Evolutionary conservation across 805 yeast genomes (phyloP).

Genomic region (Hermanozyma aechmeae): DNA sequence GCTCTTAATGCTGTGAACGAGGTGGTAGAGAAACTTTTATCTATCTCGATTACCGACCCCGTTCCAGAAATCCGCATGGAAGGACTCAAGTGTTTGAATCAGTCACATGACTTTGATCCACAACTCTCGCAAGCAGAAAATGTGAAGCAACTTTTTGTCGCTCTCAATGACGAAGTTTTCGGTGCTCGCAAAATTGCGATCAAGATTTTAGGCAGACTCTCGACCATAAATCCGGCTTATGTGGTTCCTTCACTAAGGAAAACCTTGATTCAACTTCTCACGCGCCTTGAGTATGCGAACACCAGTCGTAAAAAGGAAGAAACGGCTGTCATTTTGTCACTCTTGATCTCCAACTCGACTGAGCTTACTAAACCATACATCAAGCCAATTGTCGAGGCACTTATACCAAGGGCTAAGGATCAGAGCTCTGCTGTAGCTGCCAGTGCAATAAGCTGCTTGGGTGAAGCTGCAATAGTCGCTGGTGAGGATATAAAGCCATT

Average conservation of each 20-base stretch:
- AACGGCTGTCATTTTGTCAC: conserved; percentile 64
- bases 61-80: conserved; percentile 77
- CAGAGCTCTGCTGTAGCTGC: conserved; percentile 75
- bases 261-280: conserved; percentile 73
- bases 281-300: conserved; percentile 77
- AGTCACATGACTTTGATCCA: conserved; percentile 70
- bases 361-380: conserved; percentile 86
- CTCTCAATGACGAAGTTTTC: conserved; percentile 85
- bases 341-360: conserved; percentile 68
- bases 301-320: conserved; percentile 74
- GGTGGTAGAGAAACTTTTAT: conserved; percentile 69
- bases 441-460: conserved; percentile 76
- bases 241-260: conserved; percentile 89
- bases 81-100: conserved; percentile 55
- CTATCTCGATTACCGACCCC: conserved; percentile 84
- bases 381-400: conserved; percentile 78
- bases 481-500: conserved; percentile 76
- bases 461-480: conserved; percentile 81
- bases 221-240: conserved; percentile 87
- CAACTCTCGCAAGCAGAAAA: conserved; percentile 92
- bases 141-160: conserved; percentile 74
- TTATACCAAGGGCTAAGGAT: conserved; percentile 69
- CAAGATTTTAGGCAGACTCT: conserved; percentile 71
- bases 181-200: conserved; percentile 73
- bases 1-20: conserved; percentile 78